Base-by-base conservation (phyloP, 805 yeast genomes). In the Torulaspora microellipsoides region DNA sequence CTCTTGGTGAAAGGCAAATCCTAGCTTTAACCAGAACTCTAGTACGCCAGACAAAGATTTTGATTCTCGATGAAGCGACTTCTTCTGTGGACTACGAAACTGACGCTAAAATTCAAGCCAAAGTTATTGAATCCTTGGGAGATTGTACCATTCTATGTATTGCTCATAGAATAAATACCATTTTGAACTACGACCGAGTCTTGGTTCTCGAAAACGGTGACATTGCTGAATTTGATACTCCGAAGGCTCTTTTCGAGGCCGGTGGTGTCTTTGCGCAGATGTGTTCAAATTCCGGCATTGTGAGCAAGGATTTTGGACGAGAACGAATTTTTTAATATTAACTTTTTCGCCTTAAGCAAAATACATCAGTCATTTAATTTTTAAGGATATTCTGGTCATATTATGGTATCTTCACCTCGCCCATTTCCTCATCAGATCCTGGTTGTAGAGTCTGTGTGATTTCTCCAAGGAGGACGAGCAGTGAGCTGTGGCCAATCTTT, bases 61-160 rank as follows among this genome's bases (percentile, higher is more conserved):
- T 84, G 42, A 75, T 84, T 36, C 60, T 84, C 48, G 91, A 83
- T 60, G 91, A 84, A 62, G 90, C 90, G 2, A 84, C 91, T 0
- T 80, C 88, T 1, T 75, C 81, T 34, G 90, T 84, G 14, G 91
- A 84, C 59, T 78, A 78, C 56, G 84, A 77, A 52, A 83, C 90
- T 0, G 91, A 83, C 62, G 66, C 74, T 11, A 72, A 76, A 56
- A 75, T 83, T 49, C 90, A 83, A 59, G 40, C 60, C 0, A 78
- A 84, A 2, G 81, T 84, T 49, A 70, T 69, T 0, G 57, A 59
- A 4, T 85, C 81, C 52, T 84, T 84, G 56, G 63, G 66, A 8
- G 64, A 73, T 30, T 81, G 87, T 58, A 83, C 90, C 0, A 77
- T 84, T 34, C 59, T 83, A 38, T 81, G 88, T 59, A 80, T 83